Conservation (phyloP, 371 early-diverging fungal species). For the Quaeritorhiza haematococci region DNA sequence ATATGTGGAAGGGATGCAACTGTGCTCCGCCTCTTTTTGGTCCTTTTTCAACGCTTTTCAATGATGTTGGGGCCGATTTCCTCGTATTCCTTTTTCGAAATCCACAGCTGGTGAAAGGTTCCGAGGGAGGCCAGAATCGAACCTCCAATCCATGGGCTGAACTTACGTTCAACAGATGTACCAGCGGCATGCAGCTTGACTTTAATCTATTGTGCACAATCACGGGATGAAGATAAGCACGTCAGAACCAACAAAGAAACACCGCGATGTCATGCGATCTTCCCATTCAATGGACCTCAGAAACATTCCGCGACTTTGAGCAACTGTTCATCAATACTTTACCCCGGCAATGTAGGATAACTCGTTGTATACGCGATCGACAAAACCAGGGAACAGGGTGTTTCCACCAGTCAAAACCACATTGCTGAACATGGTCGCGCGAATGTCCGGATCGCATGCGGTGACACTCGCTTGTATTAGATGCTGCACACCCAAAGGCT, state of each 20-base stretch:
- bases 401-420: constrained; percentile 89
- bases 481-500: too few relatives aligned
- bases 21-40: too few relatives aligned
- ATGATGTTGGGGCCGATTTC: constrained; percentile 81
- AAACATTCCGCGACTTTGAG: background rate
- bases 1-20: too few relatives aligned
- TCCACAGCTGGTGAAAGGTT: constrained; percentile 96
- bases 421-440: constrained; percentile 71
- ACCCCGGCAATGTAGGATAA: constrained; percentile 65
- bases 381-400: constrained; percentile 79
- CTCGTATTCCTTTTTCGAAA: constrained; percentile 88
- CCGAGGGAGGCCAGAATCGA: constrained; percentile 91
- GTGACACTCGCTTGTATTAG: constrained; percentile 66
- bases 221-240: too few relatives aligned
- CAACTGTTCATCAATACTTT: constrained; percentile 27
- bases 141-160: constrained; percentile 93
- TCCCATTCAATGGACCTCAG: too few relatives aligned
- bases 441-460: constrained; percentile 81
- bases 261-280: too few relatives aligned
- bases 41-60: constrained; percentile 76
- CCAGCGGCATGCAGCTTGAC: constrained; percentile 76
- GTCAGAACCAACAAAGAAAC: too few relatives aligned
- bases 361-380: constrained; percentile 75
- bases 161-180: constrained; percentile 75
- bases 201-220: constrained; percentile 51